phyloP scores from a whole-genome alignment of 768 basidiomycete genomes.

The Mycena venus region DNA sequence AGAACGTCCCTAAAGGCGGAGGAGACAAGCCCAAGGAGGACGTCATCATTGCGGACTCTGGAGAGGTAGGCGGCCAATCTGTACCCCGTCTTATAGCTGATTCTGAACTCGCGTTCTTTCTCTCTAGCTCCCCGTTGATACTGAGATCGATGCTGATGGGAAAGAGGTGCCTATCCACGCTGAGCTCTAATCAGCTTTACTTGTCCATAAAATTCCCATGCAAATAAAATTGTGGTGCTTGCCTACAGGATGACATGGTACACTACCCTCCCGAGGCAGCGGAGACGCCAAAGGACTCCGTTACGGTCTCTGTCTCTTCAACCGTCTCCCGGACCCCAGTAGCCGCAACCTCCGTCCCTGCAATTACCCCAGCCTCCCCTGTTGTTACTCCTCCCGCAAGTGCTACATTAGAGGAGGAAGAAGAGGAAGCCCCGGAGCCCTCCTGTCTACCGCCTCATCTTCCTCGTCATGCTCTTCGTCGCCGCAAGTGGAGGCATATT shows the following conservation, averaged over 20 bases:
- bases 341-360: too few species aligned
- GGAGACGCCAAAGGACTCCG: conserved; percentile 31
- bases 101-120: conserved; percentile 5
- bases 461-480: conserved; percentile 59
- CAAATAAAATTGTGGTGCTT: conserved; percentile 69
- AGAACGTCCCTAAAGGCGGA: conserved; percentile 77
- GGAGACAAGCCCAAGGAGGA: conserved; percentile 83
- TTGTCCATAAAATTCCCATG: conserved; percentile 54
- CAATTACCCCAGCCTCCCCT: conserved; percentile 3
- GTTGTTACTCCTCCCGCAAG: conserved; percentile 25
- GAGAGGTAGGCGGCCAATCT: conserved; percentile 74
- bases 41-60: conserved; percentile 85
- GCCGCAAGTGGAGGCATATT: conserved; percentile 60
- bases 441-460: conserved; percentile 46
- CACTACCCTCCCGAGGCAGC: not conserved
- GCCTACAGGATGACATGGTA: conserved; percentile 58
- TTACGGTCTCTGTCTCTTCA: too few species aligned
- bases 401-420: conserved; percentile 31
- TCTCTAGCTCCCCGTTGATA: conserved; percentile 65
- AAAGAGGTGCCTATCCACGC: conserved; percentile 94
- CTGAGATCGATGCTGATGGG: conserved; percentile 70
- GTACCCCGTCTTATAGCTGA: not conserved
- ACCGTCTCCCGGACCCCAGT: too few species aligned
- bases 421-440: conserved; percentile 19
- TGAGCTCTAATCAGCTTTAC: conserved; percentile 84